Base-by-base conservation (phyloP, 2,329 filamentous ascomycete species). In the Neodidymelliopsis sp. region DNA sequence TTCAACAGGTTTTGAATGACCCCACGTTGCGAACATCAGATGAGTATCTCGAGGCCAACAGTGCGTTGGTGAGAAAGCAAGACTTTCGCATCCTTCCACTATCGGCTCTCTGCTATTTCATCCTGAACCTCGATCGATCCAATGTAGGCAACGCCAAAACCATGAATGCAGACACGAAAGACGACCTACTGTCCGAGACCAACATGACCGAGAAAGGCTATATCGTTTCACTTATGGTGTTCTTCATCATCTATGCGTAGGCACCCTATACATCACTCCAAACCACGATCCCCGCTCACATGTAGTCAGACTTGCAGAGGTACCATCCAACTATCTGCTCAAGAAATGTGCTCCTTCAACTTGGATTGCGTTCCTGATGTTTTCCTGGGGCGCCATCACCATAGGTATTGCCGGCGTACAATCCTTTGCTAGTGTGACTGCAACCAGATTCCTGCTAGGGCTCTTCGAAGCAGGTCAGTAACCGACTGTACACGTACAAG, bases 121-220 rank as follows among this genome's bases (percentile, higher is more conserved):
- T n/a, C n/a, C n/a, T n/a, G n/a, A n/a, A n/a, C n/a, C n/a, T n/a
- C n/a, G n/a, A n/a, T n/a, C n/a, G n/a, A n/a, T n/a, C n/a, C 45
- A 89, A 89, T 68, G 88, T 89, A n/a, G 57, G 55, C 9, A 69
- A 69, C 40, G 66, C 85, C 30, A 85, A 83, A 46, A 69, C 88
- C 19, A 76, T 89, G 53, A 88, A 89, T 64, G 74, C 79, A 15
- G 76, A 81, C 9, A 81, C 80, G 0, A 68, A 77, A 33, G 75
- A 89, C 66, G 84, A 88, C 71, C 79, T 90, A 57, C 79, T 88
- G 25, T 75, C 78, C 13, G 79, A 84, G 62, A 85, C 85, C 2
- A 58, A 77, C 54, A 87, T 88, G 81, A 83, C 81, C 2, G 77
- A 80, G 40, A 76, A 80, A 63, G 77, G 88, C 62, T 90, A 60